Evolutionary conservation across 257 asterid species (phyloP).

Genomic region (Solanum piurae): DNA sequence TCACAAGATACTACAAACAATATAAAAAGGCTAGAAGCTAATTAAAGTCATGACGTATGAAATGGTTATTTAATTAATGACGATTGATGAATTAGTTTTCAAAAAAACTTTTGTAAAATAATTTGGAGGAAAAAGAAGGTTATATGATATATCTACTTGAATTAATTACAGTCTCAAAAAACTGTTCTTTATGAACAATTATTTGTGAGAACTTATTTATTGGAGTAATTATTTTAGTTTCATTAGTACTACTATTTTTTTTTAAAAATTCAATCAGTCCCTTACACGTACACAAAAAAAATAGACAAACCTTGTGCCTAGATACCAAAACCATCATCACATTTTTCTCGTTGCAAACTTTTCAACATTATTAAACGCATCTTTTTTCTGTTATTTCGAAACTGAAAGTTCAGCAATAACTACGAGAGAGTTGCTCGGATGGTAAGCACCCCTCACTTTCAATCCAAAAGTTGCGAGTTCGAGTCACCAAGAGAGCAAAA

Average conservation of each 20-base stretch:
- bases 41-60: neutral
- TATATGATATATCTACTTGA: neutral
- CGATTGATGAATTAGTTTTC: neutral
- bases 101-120: neutral
- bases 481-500: no score
- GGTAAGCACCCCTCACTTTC: no score
- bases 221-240: neutral
- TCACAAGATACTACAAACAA: neutral
- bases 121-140: neutral
- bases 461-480: no score
- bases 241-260: neutral
- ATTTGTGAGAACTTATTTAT: neutral
- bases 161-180: neutral
- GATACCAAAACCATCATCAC: neutral
- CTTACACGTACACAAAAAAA: neutral
- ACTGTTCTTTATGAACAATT: neutral
- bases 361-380: neutral
- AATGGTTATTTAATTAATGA: neutral
- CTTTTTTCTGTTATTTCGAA: neutral
- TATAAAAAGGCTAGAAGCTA: neutral
- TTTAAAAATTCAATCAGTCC: neutral
- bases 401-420: neutral
- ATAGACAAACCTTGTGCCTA: neutral
- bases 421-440: no score
- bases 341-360: neutral